These are phyloP conservation scores for Exophiala xenobiotica DNA, from an alignment of 2,329 filamentous ascomycete genomes.

Conservation along the genomic window DNA sequence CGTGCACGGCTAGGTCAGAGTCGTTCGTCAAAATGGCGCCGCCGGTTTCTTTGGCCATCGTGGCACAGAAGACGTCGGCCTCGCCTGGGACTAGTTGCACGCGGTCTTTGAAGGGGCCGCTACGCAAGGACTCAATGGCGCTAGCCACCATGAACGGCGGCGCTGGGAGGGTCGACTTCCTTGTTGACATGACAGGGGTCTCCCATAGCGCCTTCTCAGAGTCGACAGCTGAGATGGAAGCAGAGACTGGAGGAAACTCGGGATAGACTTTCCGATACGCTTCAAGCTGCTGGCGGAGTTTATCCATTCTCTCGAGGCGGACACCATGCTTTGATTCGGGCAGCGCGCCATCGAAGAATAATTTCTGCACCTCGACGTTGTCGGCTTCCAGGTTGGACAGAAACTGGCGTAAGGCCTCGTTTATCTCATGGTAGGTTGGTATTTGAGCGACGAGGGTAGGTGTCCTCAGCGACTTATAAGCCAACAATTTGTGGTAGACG, in stretches of 20 bases:
- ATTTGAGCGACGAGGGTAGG: conserved; percentile 43
- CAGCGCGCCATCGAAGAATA: conserved; percentile 85
- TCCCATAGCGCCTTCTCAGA: conserved; percentile 21
- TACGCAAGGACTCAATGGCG: conserved; percentile 59
- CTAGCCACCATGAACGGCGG: conserved; percentile 74
- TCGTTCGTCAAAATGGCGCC: conserved; percentile 74
- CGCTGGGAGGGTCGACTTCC: conserved; percentile 44
- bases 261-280: conserved; percentile 31
- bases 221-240: background rate
- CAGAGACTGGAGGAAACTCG: conserved; percentile 1
- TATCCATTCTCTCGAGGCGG: conserved; percentile 61
- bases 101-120: conserved; percentile 37
- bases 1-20: conserved; percentile 77
- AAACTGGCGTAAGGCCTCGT: conserved; percentile 59
- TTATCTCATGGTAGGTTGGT: conserved; percentile 65
- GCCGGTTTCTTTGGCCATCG: conserved; percentile 56
- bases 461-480: conserved; percentile 27
- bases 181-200: conserved; percentile 17
- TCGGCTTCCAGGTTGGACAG: conserved; percentile 58
- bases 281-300: conserved; percentile 57
- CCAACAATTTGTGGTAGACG: conserved; percentile 60
- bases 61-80: conserved; percentile 78
- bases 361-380: conserved; percentile 53
- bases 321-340: conserved; percentile 65
- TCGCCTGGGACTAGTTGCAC: conserved; percentile 73